Evolutionary conservation across 2,329 filamentous ascomycete species (phyloP).

Genomic region (Amesomyces nigricolor): DNA sequence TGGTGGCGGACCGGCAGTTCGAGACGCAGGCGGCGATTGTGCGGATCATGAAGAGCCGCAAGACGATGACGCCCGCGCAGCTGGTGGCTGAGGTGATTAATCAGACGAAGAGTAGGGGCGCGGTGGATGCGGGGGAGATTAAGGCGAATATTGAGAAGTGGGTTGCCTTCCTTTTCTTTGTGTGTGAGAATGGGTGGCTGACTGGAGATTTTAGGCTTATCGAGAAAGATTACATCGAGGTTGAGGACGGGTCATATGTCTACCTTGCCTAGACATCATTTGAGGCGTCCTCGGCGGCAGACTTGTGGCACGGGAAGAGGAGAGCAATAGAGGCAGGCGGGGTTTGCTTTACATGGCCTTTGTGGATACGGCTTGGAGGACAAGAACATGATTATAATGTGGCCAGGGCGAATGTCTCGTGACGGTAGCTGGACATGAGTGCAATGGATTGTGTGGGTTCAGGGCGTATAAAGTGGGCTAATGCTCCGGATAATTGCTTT

Average conservation of each 20-base stretch:
- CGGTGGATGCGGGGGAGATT: conserved; percentile 78
- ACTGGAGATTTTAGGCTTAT: conserved; percentile 51
- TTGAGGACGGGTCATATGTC: conserved; percentile 64
- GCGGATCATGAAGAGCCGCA: conserved; percentile 91
- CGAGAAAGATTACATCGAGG: conserved; percentile 88
- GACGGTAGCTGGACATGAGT: too few relatives aligned
- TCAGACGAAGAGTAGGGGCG: conserved; percentile 79
- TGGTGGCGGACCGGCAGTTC: conserved; percentile 84
- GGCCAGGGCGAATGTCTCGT: too few relatives aligned
- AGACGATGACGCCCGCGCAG: conserved; percentile 79
- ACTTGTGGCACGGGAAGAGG: too few relatives aligned
- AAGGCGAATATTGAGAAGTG: conserved; percentile 97
- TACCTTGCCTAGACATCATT: conserved; percentile 51
- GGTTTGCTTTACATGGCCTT: too few relatives aligned
- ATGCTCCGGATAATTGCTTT: too few relatives aligned
- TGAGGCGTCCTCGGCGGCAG: not conserved
- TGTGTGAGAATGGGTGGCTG: not conserved
- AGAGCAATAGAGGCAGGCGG: too few relatives aligned
- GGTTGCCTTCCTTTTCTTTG: conserved; percentile 32
- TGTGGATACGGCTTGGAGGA: too few relatives aligned
- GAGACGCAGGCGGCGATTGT: conserved; percentile 98
- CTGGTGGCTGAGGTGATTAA: conserved; percentile 88
- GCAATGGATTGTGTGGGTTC: too few relatives aligned
- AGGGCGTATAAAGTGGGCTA: too few relatives aligned
- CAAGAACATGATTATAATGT: too few relatives aligned